Percentiles rank a stretch among this genome's conserved stretches.
These are phyloP conservation scores for Centella asiatica DNA, from an alignment of 129 eudicot species.

Conservation along the genomic window DNA sequence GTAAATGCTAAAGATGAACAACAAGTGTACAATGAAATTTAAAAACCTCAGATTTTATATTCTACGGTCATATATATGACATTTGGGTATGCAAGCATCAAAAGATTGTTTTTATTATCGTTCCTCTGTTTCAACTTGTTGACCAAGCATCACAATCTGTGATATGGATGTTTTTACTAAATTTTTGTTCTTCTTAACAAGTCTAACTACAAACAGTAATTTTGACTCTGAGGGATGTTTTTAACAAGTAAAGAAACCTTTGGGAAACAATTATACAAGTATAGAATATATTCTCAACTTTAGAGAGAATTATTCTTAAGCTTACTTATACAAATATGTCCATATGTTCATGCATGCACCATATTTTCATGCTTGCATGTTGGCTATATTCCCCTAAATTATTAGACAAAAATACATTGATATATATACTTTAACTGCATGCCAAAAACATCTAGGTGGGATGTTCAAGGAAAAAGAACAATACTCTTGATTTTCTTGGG, in stretches of 20 bases:
- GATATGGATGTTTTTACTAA: background rate
- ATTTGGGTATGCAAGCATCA: too few relatives aligned
- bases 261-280: too few relatives aligned
- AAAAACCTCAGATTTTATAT: too few relatives aligned
- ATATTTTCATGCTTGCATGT: conserved; percentile 10
- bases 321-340: background rate
- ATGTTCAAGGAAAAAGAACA: background rate
- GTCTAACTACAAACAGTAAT: background rate
- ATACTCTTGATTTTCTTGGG: conserved; percentile 5
- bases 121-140: background rate
- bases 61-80: too few relatives aligned
- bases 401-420: background rate
- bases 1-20: background rate
- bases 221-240: background rate
- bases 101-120: background rate
- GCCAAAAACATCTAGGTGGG: conserved; percentile 9
- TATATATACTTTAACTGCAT: conserved; percentile 1
- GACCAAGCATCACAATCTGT: conserved; percentile 2
- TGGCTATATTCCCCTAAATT: conserved; percentile 2
- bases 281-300: too few relatives aligned
- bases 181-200: conserved; percentile 1
- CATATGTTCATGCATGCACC: conserved; percentile 9
- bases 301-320: too few relatives aligned
- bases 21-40: background rate
- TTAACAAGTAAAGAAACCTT: too few relatives aligned